Evolutionary conservation across 805 yeast genomes (phyloP).

Genomic region (Priceomyces castillae): DNA sequence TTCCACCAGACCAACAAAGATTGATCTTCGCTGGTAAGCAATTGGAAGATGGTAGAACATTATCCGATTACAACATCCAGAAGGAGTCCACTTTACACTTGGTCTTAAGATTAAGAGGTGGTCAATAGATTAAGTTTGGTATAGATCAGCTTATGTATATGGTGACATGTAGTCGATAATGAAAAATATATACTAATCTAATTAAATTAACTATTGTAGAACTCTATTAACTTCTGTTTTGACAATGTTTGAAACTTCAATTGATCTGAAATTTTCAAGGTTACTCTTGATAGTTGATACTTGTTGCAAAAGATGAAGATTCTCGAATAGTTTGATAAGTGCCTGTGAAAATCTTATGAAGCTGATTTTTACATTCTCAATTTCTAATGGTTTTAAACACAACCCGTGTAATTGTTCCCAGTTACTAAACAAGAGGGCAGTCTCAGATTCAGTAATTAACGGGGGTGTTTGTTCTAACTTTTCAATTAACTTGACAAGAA

Average conservation of each 20-base stretch:
- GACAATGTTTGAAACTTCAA: constrained; percentile 51
- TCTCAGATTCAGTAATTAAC: constrained; percentile 9
- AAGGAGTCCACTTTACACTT: constrained; percentile 94
- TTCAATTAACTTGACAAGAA: constrained; percentile 23
- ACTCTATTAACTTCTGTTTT: constrained; percentile 25
- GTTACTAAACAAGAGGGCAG: constrained; percentile 19
- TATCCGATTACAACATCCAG: constrained; percentile 96
- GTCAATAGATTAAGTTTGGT: constrained; percentile 29
- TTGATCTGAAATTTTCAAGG: constrained; percentile 16
- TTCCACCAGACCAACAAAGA: constrained; percentile 91
- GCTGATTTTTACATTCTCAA: constrained; percentile 61
- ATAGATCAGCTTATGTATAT: background rate
- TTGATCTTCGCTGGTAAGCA: constrained; percentile 94
- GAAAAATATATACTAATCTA: background rate
- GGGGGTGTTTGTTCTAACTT: constrained; percentile 5
- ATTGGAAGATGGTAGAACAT: constrained; percentile 97
- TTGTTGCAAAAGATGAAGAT: constrained; percentile 11
- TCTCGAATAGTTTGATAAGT: constrained; percentile 16
- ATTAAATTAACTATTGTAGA: constrained; percentile 10
- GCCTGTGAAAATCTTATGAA: constrained; percentile 32
- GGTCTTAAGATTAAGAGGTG: constrained; percentile 97
- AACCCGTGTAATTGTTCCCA: constrained; percentile 21
- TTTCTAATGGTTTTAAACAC: constrained; percentile 39
- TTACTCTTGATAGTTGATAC: constrained; percentile 10
- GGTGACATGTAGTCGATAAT: background rate